phyloP scores from a whole-genome alignment of 345 rosid genomes.

The Brassica incana region DNA sequence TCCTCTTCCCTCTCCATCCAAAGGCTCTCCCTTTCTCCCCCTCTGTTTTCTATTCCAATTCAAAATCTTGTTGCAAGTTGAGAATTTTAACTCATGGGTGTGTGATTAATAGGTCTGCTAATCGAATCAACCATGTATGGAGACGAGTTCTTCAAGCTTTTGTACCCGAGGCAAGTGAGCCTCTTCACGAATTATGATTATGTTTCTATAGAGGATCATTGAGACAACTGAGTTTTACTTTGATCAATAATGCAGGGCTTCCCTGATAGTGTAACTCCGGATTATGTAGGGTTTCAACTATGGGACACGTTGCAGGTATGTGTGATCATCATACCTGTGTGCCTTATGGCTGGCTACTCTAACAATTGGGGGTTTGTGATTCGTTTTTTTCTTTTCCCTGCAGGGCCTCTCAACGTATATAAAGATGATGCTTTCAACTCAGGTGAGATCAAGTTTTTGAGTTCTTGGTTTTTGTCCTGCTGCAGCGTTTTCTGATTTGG shows the following conservation, averaged over 20 bases:
- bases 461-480: background rate
- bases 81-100: background rate
- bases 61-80: slow-evolving; percentile 11
- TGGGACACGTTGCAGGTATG: slow-evolving; percentile 94
- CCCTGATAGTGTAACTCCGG: slow-evolving; percentile 86
- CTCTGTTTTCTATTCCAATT: background rate
- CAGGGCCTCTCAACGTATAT: slow-evolving; percentile 92
- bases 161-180: slow-evolving; percentile 76
- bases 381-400: background rate
- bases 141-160: slow-evolving; percentile 84
- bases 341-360: background rate
- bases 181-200: slow-evolving; percentile 1
- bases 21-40: slow-evolving; percentile 43
- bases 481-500: background rate
- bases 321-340: background rate
- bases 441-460: slow-evolving; percentile 50
- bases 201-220: background rate
- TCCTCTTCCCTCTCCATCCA: slow-evolving; percentile 61
- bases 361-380: background rate
- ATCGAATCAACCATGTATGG: slow-evolving; percentile 72
- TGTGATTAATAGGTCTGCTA: slow-evolving; percentile 49
- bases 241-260: slow-evolving; percentile 57
- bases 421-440: slow-evolving; percentile 97
- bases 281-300: slow-evolving; percentile 80
- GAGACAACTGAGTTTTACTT: background rate